Conservation (phyloP, 768 basidiomycete genomes). For the Xanthoconium purpureum region DNA sequence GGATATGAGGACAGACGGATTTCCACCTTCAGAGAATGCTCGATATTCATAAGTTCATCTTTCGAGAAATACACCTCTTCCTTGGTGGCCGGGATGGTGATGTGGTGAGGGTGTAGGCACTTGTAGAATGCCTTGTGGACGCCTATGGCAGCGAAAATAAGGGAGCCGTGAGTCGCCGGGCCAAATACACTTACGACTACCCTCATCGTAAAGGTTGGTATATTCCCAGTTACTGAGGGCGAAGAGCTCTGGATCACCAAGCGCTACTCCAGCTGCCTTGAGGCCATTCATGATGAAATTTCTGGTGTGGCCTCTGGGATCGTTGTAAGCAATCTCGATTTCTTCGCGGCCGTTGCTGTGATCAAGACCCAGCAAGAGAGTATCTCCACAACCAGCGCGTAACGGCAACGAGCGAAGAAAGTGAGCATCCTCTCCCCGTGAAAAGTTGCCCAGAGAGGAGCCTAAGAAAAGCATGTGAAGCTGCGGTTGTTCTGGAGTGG, state of each 20-base stretch:
- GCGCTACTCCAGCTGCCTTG: conserved; percentile 57
- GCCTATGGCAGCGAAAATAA: conserved; percentile 41
- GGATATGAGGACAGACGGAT: not conserved
- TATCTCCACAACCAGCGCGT: conserved; percentile 71
- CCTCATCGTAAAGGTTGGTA: conserved; percentile 54
- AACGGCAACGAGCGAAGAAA: conserved; percentile 83
- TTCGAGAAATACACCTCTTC: conserved; percentile 52
- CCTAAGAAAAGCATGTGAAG: conserved; percentile 90
- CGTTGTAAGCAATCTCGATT: conserved; percentile 87
- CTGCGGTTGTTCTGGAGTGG: conserved; percentile 52
- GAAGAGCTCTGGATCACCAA: conserved; percentile 68
- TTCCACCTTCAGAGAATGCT: conserved; percentile 81
- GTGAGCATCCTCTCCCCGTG: conserved; percentile 57
- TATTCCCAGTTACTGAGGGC: conserved; percentile 75
- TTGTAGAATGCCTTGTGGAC: conserved; percentile 83
- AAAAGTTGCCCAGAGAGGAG: conserved; percentile 89
- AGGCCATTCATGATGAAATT: conserved; percentile 88
- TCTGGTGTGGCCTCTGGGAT: conserved; percentile 66
- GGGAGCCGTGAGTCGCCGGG: not conserved
- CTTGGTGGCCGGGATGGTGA: conserved; percentile 48
- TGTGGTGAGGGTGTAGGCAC: conserved; percentile 56
- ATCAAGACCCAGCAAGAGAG: conserved; percentile 87
- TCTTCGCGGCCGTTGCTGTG: conserved; percentile 66
- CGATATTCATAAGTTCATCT: conserved; percentile 80
- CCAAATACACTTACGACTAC: conserved; percentile 38